Percentiles rank a stretch among this genome's conserved stretches.
Evolutionary conservation across 495 filamentous ascomycete genomes (phyloP).

Genomic region (Xylaria curta): DNA sequence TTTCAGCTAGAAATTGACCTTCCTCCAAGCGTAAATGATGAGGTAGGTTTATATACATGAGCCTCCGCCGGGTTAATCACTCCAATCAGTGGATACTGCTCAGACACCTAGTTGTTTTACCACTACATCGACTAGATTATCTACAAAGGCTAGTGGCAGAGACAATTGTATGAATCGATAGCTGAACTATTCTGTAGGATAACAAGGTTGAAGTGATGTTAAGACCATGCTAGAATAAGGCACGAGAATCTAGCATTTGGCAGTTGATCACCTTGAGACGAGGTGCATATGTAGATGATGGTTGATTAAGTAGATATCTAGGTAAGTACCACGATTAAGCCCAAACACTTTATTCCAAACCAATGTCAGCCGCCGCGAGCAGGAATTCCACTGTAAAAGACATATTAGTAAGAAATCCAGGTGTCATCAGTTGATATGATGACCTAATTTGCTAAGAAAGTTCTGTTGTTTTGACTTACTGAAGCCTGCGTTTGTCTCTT

Average conservation of each 20-base stretch:
- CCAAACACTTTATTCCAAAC: constrained; percentile 4
- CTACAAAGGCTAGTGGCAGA: neutral
- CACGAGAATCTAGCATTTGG: neutral
- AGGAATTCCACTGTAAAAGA: constrained; percentile 19
- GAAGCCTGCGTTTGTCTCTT: constrained; percentile 48
- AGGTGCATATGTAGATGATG: neutral
- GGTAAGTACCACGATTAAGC: neutral
- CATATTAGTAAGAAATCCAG: neutral
- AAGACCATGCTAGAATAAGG: neutral
- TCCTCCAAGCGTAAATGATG: neutral
- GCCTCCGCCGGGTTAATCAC: neutral
- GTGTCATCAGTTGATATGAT: neutral
- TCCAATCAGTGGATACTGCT: neutral
- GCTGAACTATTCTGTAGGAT: neutral
- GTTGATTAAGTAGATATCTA: neutral
- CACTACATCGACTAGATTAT: neutral
- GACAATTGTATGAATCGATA: neutral
- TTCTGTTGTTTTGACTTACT: constrained; percentile 24
- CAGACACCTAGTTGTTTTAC: neutral
- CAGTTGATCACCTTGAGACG: no score
- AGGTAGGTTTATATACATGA: neutral
- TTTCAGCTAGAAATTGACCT: neutral
- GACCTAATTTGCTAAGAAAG: neutral
- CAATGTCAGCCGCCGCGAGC: constrained; percentile 15
- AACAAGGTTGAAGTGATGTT: neutral